phyloP scores from a whole-genome alignment of 2,329 filamentous ascomycete species.

The Ophiostoma populinum region DNA sequence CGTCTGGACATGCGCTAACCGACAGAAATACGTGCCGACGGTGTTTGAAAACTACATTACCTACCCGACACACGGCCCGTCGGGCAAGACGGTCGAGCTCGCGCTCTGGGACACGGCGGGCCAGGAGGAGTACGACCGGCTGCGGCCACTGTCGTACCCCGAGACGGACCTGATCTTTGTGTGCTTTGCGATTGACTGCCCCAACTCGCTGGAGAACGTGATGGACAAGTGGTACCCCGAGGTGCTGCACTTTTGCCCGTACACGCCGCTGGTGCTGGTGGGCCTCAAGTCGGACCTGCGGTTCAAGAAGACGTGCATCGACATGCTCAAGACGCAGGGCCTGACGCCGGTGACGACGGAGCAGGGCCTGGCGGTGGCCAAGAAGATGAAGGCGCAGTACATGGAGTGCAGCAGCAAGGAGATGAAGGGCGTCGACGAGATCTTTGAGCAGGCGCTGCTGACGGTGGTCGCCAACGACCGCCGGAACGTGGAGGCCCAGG shows the following conservation, averaged over 20 bases:
- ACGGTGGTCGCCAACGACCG: slow-evolving; percentile 71
- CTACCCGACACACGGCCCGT: slow-evolving; percentile 72
- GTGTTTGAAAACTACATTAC: slow-evolving; percentile 99
- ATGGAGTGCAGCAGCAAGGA: slow-evolving; percentile 99
- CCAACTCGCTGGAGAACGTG: slow-evolving; percentile 94
- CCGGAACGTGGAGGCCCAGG: slow-evolving; percentile 39
- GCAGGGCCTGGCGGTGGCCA: slow-evolving; percentile 73
- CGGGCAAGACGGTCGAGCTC: slow-evolving; percentile 88
- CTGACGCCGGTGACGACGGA: slow-evolving; percentile 86
- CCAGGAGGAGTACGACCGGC: slow-evolving; percentile 94
- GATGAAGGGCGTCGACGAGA: slow-evolving; percentile 88
- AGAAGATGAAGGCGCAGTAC: slow-evolving; percentile 88
- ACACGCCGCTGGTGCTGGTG: slow-evolving; percentile 86
- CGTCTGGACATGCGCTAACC: slow-evolving; percentile 10
- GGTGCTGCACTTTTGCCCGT: slow-evolving; percentile 96
- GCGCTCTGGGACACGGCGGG: slow-evolving; percentile 97
- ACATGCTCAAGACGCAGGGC: slow-evolving; percentile 95
- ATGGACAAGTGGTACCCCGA: slow-evolving; percentile 99
- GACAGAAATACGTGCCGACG: slow-evolving; percentile 95
- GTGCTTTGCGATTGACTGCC: slow-evolving; percentile 97
- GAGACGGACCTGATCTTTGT: slow-evolving; percentile 97
- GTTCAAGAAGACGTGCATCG: slow-evolving; percentile 89
- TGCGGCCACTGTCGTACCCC: slow-evolving; percentile 89
- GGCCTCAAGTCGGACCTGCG: slow-evolving; percentile 95
- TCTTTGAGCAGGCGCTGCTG: slow-evolving; percentile 83